Conservation (phyloP, 2,329 filamentous ascomycete species). For the Berkeleyomyces rouxiae region DNA sequence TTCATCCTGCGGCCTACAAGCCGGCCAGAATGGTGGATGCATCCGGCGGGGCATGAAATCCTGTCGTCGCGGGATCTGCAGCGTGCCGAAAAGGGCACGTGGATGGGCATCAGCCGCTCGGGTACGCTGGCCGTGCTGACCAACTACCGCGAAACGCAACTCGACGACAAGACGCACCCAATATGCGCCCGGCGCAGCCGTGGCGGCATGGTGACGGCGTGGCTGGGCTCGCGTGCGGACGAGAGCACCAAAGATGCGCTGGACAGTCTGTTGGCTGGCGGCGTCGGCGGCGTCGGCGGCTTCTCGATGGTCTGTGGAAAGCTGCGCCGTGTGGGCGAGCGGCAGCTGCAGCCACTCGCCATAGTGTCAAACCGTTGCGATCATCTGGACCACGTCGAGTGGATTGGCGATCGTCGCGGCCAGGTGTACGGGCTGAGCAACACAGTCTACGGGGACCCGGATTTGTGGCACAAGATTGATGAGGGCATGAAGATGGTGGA, state of each 20-base stretch:
- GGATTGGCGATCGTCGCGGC: constrained; percentile 35
- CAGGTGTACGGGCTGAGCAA: constrained; percentile 47
- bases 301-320: constrained; percentile 52
- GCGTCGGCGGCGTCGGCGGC: constrained; percentile 45
- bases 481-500: constrained; percentile 32
- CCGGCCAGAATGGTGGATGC: constrained; percentile 46
- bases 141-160: constrained; percentile 44
- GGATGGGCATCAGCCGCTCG: constrained; percentile 44
- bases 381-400: constrained; percentile 36
- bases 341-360: constrained; percentile 32
- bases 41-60: constrained; percentile 28
- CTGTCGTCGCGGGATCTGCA: constrained; percentile 47
- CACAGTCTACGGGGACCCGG: constrained; percentile 35
- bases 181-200: constrained; percentile 40
- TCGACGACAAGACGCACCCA: constrained; percentile 33
- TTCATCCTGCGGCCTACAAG: constrained; percentile 49
- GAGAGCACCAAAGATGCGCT: constrained; percentile 35
- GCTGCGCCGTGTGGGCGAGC: constrained; percentile 22
- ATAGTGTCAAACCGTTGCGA: constrained; percentile 46
- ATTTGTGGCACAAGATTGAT: constrained; percentile 44
- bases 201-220: constrained; percentile 47
- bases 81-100: constrained; percentile 45
- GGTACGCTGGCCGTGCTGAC: constrained; percentile 48
- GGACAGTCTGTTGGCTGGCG: constrained; percentile 32
- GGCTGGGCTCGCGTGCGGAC: constrained; percentile 35